Evolutionary conservation across 768 basidiomycete species (phyloP), one percentile per base, ranked within the genome.

Genomic region (Crassisporium funariophilum): DNA sequence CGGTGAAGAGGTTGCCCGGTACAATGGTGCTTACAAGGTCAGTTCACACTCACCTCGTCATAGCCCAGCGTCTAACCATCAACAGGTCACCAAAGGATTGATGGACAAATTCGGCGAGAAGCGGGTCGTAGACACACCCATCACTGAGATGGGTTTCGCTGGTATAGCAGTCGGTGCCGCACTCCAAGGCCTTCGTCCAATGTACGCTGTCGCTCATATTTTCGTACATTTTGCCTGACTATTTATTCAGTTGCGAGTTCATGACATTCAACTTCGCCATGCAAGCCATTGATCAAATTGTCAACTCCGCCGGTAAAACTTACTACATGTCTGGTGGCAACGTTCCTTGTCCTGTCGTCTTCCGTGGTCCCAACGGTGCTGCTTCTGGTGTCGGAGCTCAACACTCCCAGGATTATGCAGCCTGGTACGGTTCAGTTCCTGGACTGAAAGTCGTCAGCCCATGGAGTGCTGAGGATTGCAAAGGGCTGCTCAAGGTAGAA

Each of bases 211-310:
- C 38, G 17, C 35, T 23, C 38, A 27, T 46, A 6, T 34, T 2
- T 41, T 17, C 35, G 37, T 16, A 37, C 23, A 12, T 23, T 52
- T 23, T 46, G 38, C 50, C 35, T n/a, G 41, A 47, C 44, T 34
- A 34, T 27, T 25, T 38, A 19, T 29, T 23, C 49, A 93, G 91
- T 62, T 98, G 95, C 80, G 95, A 98, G 77, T 99, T 98, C 77
- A 98, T 98, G 95, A 98, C 95, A 12, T 98, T 95, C 79, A 98
- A 99, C 79, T 98, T 99, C 66, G 95, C 95, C 55, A 99, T 98
- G 95, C 93, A 95, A 73, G 95, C 97, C 48, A 98, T 99, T 67
- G 97, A 99, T 74, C 97, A 99, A 64, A 99, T 99, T 53, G 93
- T 99, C 71, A 99, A 99, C 81, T 98, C 97, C n/a, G 97, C 89